These are phyloP conservation scores for Macrophomina phaseolina DNA, from an alignment of 2,329 filamentous ascomycete species.

Conservation along the genomic window DNA sequence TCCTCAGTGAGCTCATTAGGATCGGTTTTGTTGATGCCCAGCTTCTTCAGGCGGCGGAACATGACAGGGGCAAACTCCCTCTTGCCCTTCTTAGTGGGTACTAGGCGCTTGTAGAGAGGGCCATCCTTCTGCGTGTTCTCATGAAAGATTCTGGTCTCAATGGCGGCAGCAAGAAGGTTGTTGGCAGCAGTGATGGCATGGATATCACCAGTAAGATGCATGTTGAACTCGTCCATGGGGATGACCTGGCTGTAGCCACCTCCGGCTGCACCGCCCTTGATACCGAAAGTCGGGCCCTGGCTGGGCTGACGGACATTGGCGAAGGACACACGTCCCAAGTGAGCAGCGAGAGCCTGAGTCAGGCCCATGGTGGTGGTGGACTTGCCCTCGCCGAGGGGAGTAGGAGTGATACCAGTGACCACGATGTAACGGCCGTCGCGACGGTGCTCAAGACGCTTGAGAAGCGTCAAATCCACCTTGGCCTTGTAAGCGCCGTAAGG, in stretches of 20 bases:
- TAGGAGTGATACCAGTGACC: slow-evolving; percentile 94
- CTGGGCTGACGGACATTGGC: slow-evolving; percentile 97
- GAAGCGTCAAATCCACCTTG: slow-evolving; percentile 83
- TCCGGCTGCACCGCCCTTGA: slow-evolving; percentile 96
- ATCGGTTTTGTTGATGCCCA: slow-evolving; percentile 94
- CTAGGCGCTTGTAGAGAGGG: slow-evolving; percentile 83
- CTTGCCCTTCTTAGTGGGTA: slow-evolving; percentile 88
- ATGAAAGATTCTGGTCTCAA: slow-evolving; percentile 98
- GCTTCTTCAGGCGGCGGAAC: slow-evolving; percentile 91
- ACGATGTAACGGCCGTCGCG: slow-evolving; percentile 89
- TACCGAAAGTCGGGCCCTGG: slow-evolving; percentile 96
- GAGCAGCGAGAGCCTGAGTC: slow-evolving; percentile 88
- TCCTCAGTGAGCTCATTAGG: slow-evolving; percentile 89
- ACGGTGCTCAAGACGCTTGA: slow-evolving; percentile 86
- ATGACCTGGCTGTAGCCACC: slow-evolving; percentile 99
- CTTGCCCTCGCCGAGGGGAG: slow-evolving; percentile 95
- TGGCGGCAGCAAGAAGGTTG: slow-evolving; percentile 93
- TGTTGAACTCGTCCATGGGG: slow-evolving; percentile 99
- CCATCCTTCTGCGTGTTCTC: slow-evolving; percentile 94
- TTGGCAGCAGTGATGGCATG: slow-evolving; percentile 97
- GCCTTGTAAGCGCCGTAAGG: slow-evolving; percentile 95
- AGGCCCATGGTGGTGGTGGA: slow-evolving; percentile 97
- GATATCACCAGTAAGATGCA: slow-evolving; percentile 96
- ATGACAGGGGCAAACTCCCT: slow-evolving; percentile 86
- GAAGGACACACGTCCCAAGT: slow-evolving; percentile 86